phyloP scores from a whole-genome alignment of 352 stramenopile species.

The Phytophthora cryptogea region DNA sequence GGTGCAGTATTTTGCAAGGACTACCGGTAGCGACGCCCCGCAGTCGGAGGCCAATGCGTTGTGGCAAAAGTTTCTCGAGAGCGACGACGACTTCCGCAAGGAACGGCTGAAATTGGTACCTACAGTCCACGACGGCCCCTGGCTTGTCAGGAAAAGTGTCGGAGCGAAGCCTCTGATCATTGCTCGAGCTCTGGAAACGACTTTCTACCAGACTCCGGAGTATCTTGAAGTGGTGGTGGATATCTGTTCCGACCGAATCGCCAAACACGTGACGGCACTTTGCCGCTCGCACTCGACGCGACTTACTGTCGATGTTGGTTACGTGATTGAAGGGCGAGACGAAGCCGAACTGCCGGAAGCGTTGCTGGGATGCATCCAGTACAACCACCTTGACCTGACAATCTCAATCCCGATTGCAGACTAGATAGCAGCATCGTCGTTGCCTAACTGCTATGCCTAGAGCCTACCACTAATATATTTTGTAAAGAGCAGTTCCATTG shows the following conservation, averaged over 20 bases:
- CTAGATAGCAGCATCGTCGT: slow-evolving; percentile 1
- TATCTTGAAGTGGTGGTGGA: slow-evolving; percentile 85
- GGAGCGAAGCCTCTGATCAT: slow-evolving; percentile 81
- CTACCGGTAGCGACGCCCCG: slow-evolving; percentile 20
- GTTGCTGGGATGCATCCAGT: slow-evolving; percentile 81
- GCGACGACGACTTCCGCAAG: slow-evolving; percentile 72
- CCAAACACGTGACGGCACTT: slow-evolving; percentile 79
- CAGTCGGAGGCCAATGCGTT: slow-evolving; percentile 43
- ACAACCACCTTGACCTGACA: slow-evolving; percentile 74
- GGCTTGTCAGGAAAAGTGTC: slow-evolving; percentile 83
- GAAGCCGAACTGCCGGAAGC: slow-evolving; percentile 77
- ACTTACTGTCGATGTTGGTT: slow-evolving; percentile 79
- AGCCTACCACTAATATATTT: slow-evolving; percentile 13
- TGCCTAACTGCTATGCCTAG: background rate
- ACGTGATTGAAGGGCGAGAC: slow-evolving; percentile 75
- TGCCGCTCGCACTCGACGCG: slow-evolving; percentile 68
- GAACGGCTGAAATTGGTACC: slow-evolving; percentile 83
- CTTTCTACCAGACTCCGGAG: slow-evolving; percentile 57
- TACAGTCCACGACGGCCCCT: slow-evolving; percentile 75
- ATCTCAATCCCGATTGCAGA: slow-evolving; percentile 57
- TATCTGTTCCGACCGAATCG: slow-evolving; percentile 73
- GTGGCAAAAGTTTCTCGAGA: slow-evolving; percentile 67
- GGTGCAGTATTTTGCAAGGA: slow-evolving; percentile 79
- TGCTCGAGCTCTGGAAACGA: slow-evolving; percentile 60
- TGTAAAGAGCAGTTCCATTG: slow-evolving; percentile 17